phyloP scores from a whole-genome alignment of 1,284 basidiomycete genomes.

The Trichosporon asahii region DNA sequence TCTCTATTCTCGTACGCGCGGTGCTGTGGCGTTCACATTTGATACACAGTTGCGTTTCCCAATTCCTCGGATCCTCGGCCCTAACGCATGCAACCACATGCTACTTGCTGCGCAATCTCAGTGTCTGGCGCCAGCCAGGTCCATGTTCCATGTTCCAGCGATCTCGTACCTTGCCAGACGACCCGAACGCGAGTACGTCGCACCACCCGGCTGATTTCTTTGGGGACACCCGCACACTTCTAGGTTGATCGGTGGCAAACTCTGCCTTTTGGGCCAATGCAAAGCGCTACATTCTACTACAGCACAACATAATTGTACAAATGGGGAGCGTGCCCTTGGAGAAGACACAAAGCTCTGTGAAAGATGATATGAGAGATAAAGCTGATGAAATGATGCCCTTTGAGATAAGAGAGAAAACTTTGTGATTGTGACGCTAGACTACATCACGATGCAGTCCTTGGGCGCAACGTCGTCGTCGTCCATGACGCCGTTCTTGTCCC shows the following conservation, averaged over 20 bases:
- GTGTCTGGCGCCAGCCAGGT: too few species aligned
- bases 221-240: not conserved
- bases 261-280: not conserved
- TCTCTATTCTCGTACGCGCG: too few species aligned
- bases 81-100: too few species aligned
- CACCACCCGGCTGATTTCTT: not conserved
- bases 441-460: conserved; percentile 9
- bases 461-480: conserved; percentile 4
- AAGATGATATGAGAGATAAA: conserved; percentile 5
- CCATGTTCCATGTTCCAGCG: too few species aligned
- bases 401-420: not conserved
- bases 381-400: not conserved
- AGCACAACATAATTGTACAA: conserved; percentile 8
- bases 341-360: too few species aligned
- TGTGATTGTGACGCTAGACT: not conserved
- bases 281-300: conserved; percentile 9
- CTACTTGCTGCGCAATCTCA: too few species aligned
- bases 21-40: too few species aligned
- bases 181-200: not conserved
- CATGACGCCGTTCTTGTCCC: not conserved
- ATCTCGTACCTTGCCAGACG: not conserved
- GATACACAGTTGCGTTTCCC: too few species aligned
- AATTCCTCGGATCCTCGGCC: too few species aligned
- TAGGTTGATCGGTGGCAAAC: not conserved
- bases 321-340: not conserved